phyloP scores from a whole-genome alignment of 306 rosid genomes.

The Malus orientalis region DNA sequence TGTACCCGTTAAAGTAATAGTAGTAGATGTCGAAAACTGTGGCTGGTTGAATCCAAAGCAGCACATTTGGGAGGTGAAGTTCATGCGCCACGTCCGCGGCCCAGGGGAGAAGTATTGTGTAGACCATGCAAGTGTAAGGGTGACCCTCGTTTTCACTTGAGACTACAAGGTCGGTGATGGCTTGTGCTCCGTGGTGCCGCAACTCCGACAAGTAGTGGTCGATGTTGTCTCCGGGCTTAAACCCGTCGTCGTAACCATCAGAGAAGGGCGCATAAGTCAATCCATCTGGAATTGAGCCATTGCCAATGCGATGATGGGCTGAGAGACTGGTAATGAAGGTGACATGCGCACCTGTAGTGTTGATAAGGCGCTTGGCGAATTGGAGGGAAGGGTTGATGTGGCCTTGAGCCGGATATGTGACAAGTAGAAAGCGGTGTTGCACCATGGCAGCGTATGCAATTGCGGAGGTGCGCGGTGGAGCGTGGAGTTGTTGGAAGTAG shows the following conservation, averaged over 20 bases:
- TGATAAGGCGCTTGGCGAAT: conserved; percentile 26
- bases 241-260: conserved; percentile 31
- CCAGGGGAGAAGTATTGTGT: conserved; percentile 26
- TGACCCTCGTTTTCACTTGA: conserved; percentile 6
- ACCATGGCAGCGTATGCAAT: not conserved
- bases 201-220: not conserved
- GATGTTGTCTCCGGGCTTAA: not conserved
- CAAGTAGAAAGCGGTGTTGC: conserved; percentile 12
- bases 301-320: conserved; percentile 10
- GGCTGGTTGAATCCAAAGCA: conserved; percentile 38
- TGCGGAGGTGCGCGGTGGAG: not conserved
- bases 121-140: conserved; percentile 15
- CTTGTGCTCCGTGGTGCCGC: conserved; percentile 13
- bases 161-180: conserved; percentile 10
- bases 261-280: conserved; percentile 19
- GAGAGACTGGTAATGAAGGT: conserved; percentile 17
- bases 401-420: conserved; percentile 23
- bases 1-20: conserved; percentile 26
- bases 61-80: conserved; percentile 13
- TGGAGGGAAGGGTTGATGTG: conserved; percentile 36
- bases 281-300: not conserved
- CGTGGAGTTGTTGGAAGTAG: not conserved
- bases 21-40: conserved; percentile 23
- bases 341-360: conserved; percentile 10
- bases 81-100: conserved; percentile 16